A percentile compares a stretch with the other conserved stretches of the same genome.
phyloP scores from a whole-genome alignment of 31 red algal genomes.

The Porphyra umbilicalis region DNA sequence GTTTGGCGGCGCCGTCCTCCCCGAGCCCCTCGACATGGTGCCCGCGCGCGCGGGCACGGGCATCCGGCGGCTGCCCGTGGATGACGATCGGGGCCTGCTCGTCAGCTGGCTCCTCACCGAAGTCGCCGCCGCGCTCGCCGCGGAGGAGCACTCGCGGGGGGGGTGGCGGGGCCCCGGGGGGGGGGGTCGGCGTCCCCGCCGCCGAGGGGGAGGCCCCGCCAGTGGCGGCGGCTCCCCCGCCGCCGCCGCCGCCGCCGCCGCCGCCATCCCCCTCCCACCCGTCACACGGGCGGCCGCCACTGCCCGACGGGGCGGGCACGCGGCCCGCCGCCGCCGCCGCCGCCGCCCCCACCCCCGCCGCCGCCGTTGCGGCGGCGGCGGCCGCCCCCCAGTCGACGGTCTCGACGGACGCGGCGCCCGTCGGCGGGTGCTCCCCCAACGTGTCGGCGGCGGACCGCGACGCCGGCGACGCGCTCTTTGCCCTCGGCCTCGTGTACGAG shows the following conservation, averaged over 20 bases:
- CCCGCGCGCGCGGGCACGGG: neutral
- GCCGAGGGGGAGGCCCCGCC: neutral
- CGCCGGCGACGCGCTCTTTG: neutral
- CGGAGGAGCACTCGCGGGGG: neutral
- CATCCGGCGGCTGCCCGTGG: neutral
- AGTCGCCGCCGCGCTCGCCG: neutral
- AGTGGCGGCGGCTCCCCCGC: neutral
- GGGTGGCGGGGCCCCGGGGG: neutral
- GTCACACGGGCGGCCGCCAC: too few species aligned
- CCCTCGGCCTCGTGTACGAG: neutral
- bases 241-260: neutral
- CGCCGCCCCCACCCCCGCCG: neutral
- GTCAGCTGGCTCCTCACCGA: neutral
- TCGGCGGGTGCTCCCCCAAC: neutral
- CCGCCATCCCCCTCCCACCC: too few species aligned
- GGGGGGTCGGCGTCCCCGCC: neutral
- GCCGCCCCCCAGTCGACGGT: too few species aligned
- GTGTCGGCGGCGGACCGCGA: neutral
- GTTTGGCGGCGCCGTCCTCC: neutral
- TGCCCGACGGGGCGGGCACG: too few species aligned
- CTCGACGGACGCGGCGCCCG: neutral
- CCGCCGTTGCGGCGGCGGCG: neutral
- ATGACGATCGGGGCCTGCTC: neutral
- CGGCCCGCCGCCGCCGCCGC: too few species aligned
- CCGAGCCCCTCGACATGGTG: neutral